These are phyloP conservation scores for Dissoconium aciculare DNA, from an alignment of 2,329 filamentous ascomycete genomes.

Conservation along the genomic window DNA sequence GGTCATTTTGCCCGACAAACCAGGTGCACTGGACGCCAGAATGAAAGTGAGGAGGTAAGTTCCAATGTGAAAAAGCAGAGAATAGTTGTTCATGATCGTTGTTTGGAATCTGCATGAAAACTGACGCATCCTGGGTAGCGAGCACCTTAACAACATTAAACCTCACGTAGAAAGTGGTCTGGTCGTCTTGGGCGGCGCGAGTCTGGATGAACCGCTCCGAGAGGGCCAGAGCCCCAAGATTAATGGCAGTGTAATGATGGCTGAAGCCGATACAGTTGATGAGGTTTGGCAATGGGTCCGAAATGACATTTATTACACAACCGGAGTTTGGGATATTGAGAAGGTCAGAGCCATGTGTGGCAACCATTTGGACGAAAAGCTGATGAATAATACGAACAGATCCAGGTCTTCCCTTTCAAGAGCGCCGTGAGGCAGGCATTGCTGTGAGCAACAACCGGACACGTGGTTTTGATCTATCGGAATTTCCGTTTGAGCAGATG, in stretches of 20 bases:
- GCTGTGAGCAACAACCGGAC: too few relatives aligned
- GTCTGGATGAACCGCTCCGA: slow-evolving; percentile 48
- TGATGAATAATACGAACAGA: slow-evolving; percentile 12
- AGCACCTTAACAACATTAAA: slow-evolving; percentile 45
- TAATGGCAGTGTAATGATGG: slow-evolving; percentile 57
- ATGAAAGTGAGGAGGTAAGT: slow-evolving; percentile 29
- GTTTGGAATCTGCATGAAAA: too few relatives aligned
- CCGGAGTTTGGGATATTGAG: slow-evolving; percentile 60
- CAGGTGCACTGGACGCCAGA: slow-evolving; percentile 28
- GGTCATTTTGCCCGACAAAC: slow-evolving; percentile 34
- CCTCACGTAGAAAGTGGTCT: slow-evolving; percentile 39
- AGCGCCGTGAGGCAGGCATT: slow-evolving; percentile 31
- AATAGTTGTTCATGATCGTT: too few relatives aligned
- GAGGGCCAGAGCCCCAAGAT: slow-evolving; percentile 54
- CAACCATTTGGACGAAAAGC: background rate
- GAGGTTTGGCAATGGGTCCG: slow-evolving; percentile 52
- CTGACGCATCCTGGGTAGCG: slow-evolving; percentile 12
- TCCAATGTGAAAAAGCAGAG: too few relatives aligned
- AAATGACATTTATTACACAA: slow-evolving; percentile 56
- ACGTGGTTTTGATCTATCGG: slow-evolving; percentile 1
- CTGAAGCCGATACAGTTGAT: slow-evolving; percentile 51
- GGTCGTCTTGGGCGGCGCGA: slow-evolving; percentile 53
- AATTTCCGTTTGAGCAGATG: too few relatives aligned
- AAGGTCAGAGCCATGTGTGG: slow-evolving; percentile 22
- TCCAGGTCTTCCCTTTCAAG: slow-evolving; percentile 36